Evolutionary conservation across 2,329 filamentous ascomycete genomes (phyloP).

Genomic region (Neobulgaria alba): DNA sequence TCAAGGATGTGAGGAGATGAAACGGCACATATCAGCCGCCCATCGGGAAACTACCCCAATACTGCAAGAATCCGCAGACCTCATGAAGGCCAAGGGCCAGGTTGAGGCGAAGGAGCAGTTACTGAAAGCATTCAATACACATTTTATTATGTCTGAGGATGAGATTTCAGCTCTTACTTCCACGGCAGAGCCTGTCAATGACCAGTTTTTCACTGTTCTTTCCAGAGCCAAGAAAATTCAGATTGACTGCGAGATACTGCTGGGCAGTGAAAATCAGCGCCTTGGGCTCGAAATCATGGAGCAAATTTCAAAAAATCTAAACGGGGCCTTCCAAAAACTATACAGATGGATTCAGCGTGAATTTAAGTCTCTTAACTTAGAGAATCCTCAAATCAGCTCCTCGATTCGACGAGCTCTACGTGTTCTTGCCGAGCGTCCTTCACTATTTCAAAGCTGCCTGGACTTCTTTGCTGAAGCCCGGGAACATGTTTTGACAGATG

Average conservation of each 20-base stretch:
- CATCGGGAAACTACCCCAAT: constrained; percentile 66
- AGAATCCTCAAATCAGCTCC: constrained; percentile 85
- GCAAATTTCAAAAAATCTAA: constrained; percentile 76
- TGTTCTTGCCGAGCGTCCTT: constrained; percentile 80
- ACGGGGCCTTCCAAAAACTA: constrained; percentile 87
- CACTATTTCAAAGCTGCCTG: constrained; percentile 85
- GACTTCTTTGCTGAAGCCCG: constrained; percentile 88
- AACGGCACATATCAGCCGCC: constrained; percentile 64
- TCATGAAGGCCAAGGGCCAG: constrained; percentile 65
- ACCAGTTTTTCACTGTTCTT: constrained; percentile 72
- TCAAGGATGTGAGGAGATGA: constrained; percentile 71
- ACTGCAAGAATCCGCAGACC: constrained; percentile 64
- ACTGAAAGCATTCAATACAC: constrained; percentile 65
- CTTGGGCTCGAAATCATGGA: constrained; percentile 88
- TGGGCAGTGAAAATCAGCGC: constrained; percentile 84
- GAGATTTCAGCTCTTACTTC: constrained; percentile 70
- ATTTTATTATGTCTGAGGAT: constrained; percentile 78
- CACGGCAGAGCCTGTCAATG: constrained; percentile 73
- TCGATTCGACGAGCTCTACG: constrained; percentile 77
- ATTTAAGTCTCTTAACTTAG: constrained; percentile 84
- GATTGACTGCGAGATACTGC: constrained; percentile 77
- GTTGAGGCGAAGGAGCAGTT: constrained; percentile 74
- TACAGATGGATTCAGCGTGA: constrained; percentile 93
- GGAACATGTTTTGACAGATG: constrained; percentile 77
- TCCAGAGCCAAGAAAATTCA: constrained; percentile 78